A percentile compares a stretch with the other conserved stretches of the same genome.
These are phyloP conservation scores for Saururus chinensis DNA, from an alignment of 164 flowering plant species.

Conservation along the genomic window DNA sequence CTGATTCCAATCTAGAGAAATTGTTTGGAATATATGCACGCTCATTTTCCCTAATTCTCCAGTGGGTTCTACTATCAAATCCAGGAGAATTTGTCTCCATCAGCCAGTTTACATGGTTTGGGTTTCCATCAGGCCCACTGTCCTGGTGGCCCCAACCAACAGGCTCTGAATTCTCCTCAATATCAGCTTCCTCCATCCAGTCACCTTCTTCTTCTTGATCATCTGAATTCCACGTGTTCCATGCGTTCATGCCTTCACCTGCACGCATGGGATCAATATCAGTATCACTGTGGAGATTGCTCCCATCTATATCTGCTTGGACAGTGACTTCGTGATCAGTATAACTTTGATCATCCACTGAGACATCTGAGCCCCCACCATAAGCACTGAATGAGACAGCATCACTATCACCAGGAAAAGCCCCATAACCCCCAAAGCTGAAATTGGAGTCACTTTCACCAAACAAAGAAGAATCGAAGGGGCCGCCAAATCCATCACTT, in stretches of 20 bases:
- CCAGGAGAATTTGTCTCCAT: not conserved
- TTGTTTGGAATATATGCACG: constrained; percentile 12
- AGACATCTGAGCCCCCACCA: constrained; percentile 69
- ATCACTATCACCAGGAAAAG: constrained; percentile 50
- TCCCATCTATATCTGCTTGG: constrained; percentile 31
- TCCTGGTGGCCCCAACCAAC: constrained; percentile 7
- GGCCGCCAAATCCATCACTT: constrained; percentile 49
- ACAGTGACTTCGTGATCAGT: constrained; percentile 34
- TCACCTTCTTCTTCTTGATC: constrained; percentile 32
- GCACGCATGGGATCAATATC: constrained; percentile 98
- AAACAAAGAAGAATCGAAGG: constrained; percentile 53
- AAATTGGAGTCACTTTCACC: constrained; percentile 67
- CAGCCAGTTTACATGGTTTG: not conserved
- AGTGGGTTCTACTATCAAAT: constrained; percentile 6
- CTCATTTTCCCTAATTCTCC: constrained; percentile 30
- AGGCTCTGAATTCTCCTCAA: constrained; percentile 24
- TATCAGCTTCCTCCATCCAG: constrained; percentile 36
- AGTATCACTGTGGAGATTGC: constrained; percentile 46
- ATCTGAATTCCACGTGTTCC: constrained; percentile 59
- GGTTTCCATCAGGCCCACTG: not conserved
- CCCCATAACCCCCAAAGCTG: constrained; percentile 45
- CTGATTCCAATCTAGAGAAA: constrained; percentile 19
- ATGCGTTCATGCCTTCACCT: constrained; percentile 45
- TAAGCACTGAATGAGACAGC: constrained; percentile 50
- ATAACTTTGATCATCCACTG: constrained; percentile 46